Base-by-base conservation (phyloP, 495 filamentous ascomycete genomes). In the Extremus antarcticus region DNA sequence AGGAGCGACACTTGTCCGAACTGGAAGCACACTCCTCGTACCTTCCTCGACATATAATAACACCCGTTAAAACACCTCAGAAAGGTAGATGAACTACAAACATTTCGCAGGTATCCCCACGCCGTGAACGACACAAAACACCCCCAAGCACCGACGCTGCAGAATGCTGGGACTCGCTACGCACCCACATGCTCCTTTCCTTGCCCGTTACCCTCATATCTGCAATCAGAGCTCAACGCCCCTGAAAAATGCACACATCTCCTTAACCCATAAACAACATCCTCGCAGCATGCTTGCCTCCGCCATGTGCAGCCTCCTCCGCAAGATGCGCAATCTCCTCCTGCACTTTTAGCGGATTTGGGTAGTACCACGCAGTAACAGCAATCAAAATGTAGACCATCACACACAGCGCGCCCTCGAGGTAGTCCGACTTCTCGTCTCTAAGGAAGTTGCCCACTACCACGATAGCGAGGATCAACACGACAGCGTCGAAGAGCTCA, bases 401-500 rank as follows among this genome's bases (percentile, higher is more conserved):
- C 7, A 94, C 79, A 63, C 86, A 91, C 22, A 74, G 70, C 45
- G 60, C 60, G 29, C 72, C 72, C 57, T 74, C 72, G n/a, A 74
- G 65, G 53, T 74, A 74, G 54, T 74, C 73, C 16, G 65, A 70
- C 61, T 73, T 74, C 10, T 67, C 65, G 55, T 74, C 72, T 20
- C 69, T 56, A 25, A 74, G 66, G 65, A 74, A 74, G 38, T 70
- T 72, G 3, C 72, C 70, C 22, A 73, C 86, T 0, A 94, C 88
- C 45, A 96, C 69, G 63, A 94, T 91, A 4, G 89, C 80, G 40
- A 95, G 75, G 54, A 95, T 81, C n/a, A 95, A 73, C 52, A 91
- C 74, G 16, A 87, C 79, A n/a, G 94, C 74, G 73, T 91, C 87
- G 74, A 95, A 96, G 8, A 87, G 74, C 62, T 94, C 86, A 63